Evolutionary conservation across 495 filamentous ascomycete genomes (phyloP).

Genomic region (Podospora tetraspora): DNA sequence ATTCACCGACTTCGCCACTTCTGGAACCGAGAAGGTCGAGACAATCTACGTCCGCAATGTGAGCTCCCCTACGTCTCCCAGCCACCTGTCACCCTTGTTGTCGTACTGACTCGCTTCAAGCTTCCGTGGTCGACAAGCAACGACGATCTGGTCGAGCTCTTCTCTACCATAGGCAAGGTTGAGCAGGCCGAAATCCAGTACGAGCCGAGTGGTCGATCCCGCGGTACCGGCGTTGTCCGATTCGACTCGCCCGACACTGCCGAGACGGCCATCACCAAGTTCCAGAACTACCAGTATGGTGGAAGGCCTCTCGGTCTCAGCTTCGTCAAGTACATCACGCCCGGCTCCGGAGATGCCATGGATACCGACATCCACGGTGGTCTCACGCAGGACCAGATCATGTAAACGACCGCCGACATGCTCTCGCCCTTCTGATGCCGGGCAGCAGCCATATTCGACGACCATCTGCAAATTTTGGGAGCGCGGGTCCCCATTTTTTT

Average conservation of each 20-base stretch:
- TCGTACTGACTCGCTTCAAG: conserved; percentile 39
- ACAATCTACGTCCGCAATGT: conserved; percentile 96
- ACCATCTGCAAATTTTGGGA: neutral
- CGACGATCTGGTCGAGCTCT: conserved; percentile 91
- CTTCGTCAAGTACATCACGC: conserved; percentile 83
- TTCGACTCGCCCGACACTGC: conserved; percentile 80
- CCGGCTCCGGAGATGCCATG: conserved; percentile 65
- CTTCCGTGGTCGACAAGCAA: conserved; percentile 98
- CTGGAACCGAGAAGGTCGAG: conserved; percentile 75
- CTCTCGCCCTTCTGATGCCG: neutral
- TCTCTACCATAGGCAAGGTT: conserved; percentile 96
- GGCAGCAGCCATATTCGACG: neutral
- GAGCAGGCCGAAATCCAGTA: conserved; percentile 98
- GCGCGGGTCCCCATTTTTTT: conserved; percentile 3
- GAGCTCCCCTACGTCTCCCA: conserved; percentile 40
- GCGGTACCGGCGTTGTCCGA: conserved; percentile 90
- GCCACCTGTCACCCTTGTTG: neutral
- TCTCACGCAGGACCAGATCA: conserved; percentile 95
- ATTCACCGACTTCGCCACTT: conserved; percentile 90
- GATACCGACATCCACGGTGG: conserved; percentile 71
- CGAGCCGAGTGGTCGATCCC: conserved; percentile 90
- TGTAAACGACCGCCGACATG: conserved; percentile 50
- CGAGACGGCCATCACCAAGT: conserved; percentile 92
- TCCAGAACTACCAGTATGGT: conserved; percentile 95
- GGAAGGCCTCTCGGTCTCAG: conserved; percentile 87